Conservation (phyloP, 768 basidiomycete genomes). For the Cytidiella melzeri region DNA sequence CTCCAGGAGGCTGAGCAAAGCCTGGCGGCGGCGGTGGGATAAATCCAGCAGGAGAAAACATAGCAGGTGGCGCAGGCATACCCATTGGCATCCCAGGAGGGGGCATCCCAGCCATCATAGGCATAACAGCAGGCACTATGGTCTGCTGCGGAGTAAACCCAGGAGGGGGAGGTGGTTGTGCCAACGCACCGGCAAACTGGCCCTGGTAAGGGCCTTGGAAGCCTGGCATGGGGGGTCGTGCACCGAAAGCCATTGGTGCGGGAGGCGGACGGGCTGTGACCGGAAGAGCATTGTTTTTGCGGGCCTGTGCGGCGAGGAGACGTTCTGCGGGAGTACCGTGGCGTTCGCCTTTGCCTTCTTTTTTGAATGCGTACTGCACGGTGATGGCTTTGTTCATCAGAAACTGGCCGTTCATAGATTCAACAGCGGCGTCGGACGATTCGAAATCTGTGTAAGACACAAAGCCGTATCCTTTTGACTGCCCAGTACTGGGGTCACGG, state of each 20-base stretch:
- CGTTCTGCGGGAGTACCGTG: conserved; percentile 98
- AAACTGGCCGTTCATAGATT: conserved; percentile 96
- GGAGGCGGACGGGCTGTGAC: conserved; percentile 71
- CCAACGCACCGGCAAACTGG: conserved; percentile 89
- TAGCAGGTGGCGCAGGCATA: conserved; percentile 32
- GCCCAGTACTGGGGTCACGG: conserved; percentile 76
- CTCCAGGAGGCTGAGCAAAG: conserved; percentile 28
- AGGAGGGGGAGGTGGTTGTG: conserved; percentile 69
- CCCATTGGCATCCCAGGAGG: conserved; percentile 32
- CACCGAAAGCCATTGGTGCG: conserved; percentile 66
- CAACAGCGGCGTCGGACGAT: conserved; percentile 91
- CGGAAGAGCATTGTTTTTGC: conserved; percentile 90
- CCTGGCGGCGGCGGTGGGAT: conserved; percentile 61
- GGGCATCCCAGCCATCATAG: conserved; percentile 28
- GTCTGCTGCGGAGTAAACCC: conserved; percentile 75
- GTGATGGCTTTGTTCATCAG: conserved; percentile 97
- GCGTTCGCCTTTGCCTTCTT: conserved; percentile 96
- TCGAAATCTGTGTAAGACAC: conserved; percentile 98
- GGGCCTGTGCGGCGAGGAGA: conserved; percentile 89
- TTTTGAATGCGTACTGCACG: conserved; percentile 98
- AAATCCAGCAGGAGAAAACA: conserved; percentile 33
- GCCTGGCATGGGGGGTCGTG: conserved; percentile 59
- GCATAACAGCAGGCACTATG: conserved; percentile 41
- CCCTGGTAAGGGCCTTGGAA: conserved; percentile 79
- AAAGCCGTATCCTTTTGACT: conserved; percentile 96